Base-by-base conservation (phyloP, 306 rosid genomes). In the Quercus mongolica region DNA sequence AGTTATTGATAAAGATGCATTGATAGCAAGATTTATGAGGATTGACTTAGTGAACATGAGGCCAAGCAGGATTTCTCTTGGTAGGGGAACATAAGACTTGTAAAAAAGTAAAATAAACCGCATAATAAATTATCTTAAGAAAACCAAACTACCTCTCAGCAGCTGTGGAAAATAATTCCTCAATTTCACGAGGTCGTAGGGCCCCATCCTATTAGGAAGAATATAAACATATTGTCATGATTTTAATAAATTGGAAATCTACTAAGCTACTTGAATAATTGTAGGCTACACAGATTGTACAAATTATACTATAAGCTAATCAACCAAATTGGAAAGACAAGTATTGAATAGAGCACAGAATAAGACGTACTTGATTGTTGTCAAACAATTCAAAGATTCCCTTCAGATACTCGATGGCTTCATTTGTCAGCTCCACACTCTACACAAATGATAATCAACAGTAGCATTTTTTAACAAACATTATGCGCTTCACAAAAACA, bases 381-480 rank as follows among this genome's bases (percentile, higher is more conserved):
- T 90, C 96, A 87, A 70, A 93, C 70, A 86, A 80, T 35, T 95
- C 97, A 84, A 95, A 91, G 76, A 88, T 90, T 74, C 90, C 87
- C 88, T 74, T 93, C 76, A 95, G 88, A 86, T 88, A 95, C 13
- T 96, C 98, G 18, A 91, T 65, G 71, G 97, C 98, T 82, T 93
- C 99, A 86, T 82, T 93, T 74, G 99, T 93, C 86, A 95, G 87
- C 94, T 95, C 99, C 89, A 95, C 91, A 74, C 96, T 95, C 99
- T 93, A 90, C 89, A 88, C 20, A 86, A 51, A 88, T 61, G 74
- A 80, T 57, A 79, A 55, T 56, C 49, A 65, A 81, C 28, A 73
- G 54, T 69, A 79, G 80, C 30, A 79, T 13, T 63, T 75, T 17
- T 10, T 56, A 61, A 81, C 57, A 26, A 44, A 56, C 18, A 21